Conservation (phyloP, 345 rosid genomes). For the Salix brachista region DNA sequence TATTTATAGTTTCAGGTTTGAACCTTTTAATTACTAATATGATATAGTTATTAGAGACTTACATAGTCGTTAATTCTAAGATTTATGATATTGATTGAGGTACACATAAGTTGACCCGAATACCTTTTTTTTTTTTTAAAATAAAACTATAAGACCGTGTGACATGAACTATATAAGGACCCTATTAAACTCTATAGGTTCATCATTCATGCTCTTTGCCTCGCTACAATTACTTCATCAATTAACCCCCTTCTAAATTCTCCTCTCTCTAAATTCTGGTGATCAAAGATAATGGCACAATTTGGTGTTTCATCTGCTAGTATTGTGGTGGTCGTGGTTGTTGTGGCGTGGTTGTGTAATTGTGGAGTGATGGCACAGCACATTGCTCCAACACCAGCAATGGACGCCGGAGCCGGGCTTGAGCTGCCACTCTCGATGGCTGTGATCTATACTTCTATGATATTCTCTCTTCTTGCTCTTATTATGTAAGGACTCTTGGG, state of each 20-base stretch:
- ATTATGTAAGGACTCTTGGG: not conserved
- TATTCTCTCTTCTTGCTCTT: slow-evolving; percentile 4
- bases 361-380: slow-evolving; percentile 15
- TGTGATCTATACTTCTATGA: slow-evolving; percentile 3
- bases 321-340: not conserved
- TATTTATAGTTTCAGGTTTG: too few species aligned
- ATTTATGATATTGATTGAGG: rapidly evolving
- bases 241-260: not conserved
- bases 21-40: too few species aligned
- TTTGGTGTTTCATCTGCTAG: not conserved
- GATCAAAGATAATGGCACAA: not conserved
- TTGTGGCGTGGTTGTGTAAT: not conserved
- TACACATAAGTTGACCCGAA: too few species aligned
- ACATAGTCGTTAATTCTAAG: rapidly evolving
- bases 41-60: too few species aligned
- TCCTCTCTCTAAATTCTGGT: not conserved
- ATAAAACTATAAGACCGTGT: not conserved
- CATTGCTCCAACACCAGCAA: slow-evolving; percentile 15
- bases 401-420: slow-evolving; percentile 20
- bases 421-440: not conserved
- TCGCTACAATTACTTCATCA: not conserved
- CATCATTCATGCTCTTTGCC: not conserved
- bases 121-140: too few species aligned
- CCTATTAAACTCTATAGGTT: not conserved
- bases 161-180: not conserved